Percentiles rank a stretch among this genome's conserved stretches.
Evolutionary conservation across 1,284 basidiomycete genomes (phyloP).

Genomic region (Ceratobasidium sp.): DNA sequence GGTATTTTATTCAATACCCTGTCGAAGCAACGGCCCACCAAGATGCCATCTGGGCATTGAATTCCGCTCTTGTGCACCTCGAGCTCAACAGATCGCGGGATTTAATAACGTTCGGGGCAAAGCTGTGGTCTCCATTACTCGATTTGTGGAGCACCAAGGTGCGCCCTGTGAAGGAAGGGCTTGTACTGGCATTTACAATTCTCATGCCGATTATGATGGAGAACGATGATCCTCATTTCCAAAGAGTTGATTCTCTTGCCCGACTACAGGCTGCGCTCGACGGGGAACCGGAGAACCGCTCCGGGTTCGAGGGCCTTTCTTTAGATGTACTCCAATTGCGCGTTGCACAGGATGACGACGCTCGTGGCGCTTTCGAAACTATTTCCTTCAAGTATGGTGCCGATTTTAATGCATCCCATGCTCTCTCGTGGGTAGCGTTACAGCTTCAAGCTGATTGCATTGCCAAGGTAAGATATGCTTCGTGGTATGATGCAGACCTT

Average conservation of each 20-base stretch:
- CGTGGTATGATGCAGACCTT: neutral
- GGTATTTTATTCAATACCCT: conserved; percentile 70
- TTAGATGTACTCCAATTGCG: conserved; percentile 70
- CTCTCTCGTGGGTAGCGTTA: conserved; percentile 79
- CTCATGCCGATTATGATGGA: conserved; percentile 75
- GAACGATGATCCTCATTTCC: conserved; percentile 39
- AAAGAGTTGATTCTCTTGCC: conserved; percentile 55
- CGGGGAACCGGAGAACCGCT: conserved; percentile 67
- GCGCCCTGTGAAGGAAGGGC: conserved; percentile 67
- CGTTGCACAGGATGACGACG: conserved; percentile 47
- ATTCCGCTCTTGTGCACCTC: conserved; percentile 71
- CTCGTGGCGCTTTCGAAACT: conserved; percentile 59
- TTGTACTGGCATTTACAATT: conserved; percentile 71
- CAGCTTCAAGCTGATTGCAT: conserved; percentile 86
- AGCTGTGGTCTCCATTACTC: conserved; percentile 70
- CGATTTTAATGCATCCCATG: conserved; percentile 73
- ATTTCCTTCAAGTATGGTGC: conserved; percentile 73
- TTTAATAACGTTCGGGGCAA: conserved; percentile 65
- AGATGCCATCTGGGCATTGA: conserved; percentile 72
- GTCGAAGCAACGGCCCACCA: conserved; percentile 76
- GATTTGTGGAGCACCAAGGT: conserved; percentile 79
- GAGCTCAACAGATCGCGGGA: conserved; percentile 72
- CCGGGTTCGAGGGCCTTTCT: conserved; percentile 55
- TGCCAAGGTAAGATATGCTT: conserved; percentile 60
- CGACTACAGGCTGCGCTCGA: conserved; percentile 56